Conservation (phyloP, 2,329 filamentous ascomycete species). For the Phialophora verrucosa region DNA sequence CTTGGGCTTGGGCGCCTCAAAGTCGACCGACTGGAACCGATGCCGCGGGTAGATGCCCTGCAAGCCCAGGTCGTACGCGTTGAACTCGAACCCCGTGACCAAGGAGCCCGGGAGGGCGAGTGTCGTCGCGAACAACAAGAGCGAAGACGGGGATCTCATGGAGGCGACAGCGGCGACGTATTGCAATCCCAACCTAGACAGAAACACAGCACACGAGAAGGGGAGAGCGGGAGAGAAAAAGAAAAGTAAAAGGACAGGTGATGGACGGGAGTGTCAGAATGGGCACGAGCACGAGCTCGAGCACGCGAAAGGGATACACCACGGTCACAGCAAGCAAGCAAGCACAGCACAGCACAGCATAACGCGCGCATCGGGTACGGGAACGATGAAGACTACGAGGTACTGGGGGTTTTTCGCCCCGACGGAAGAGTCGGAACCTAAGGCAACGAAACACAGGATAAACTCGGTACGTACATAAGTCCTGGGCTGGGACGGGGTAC, state of each 20-base stretch:
- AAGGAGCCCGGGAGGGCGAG: constrained; percentile 2
- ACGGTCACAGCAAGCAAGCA: background rate
- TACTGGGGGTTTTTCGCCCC: background rate
- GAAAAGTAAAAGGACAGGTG: too few species aligned
- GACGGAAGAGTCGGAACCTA: background rate
- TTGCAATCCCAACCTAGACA: too few species aligned
- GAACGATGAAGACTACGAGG: too few species aligned
- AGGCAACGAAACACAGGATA: background rate
- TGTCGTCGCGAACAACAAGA: background rate
- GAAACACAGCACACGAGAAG: too few species aligned
- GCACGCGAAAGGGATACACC: too few species aligned
- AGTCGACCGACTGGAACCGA: constrained; percentile 32
- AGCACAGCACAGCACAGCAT: background rate
- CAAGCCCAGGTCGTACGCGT: constrained; percentile 33
- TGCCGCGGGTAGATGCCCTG: constrained; percentile 36
- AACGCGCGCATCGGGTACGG: background rate
- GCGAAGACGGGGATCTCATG: background rate
- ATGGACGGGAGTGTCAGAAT: too few species aligned
- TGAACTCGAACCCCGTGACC: constrained; percentile 29
- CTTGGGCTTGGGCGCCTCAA: constrained; percentile 38
- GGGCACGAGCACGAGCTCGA: too few species aligned
- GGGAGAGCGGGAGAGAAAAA: too few species aligned
- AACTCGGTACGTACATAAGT: too few species aligned
- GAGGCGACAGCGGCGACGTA: too few species aligned
- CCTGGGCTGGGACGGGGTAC: too few species aligned